Evolutionary conservation across 805 yeast species (phyloP).

Genomic region (Torulaspora franciscae): DNA sequence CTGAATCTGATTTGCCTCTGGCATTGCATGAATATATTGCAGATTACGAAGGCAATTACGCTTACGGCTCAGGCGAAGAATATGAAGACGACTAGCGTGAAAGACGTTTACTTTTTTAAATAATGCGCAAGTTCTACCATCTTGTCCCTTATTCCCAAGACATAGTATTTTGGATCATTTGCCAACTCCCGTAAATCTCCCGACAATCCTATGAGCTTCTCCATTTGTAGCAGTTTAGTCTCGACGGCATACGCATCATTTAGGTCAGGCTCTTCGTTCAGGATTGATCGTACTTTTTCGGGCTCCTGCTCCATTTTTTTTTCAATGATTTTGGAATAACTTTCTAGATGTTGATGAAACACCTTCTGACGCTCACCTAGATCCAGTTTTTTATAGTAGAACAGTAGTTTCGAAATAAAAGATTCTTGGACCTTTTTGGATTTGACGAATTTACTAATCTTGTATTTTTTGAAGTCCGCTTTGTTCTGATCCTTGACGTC

Average conservation of each 20-base stretch:
- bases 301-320: constrained; percentile 2
- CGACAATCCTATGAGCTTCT: constrained; percentile 19
- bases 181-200: constrained; percentile 4
- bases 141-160: constrained; percentile 29
- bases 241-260: constrained; percentile 22
- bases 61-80: constrained; percentile 12
- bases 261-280: constrained; percentile 1
- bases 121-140: constrained; percentile 12
- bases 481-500: constrained; percentile 28
- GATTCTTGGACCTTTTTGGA: constrained; percentile 24
- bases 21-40: constrained; percentile 15
- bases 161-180: constrained; percentile 23
- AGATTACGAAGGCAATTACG: constrained; percentile 19
- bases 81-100: constrained; percentile 6
- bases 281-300: constrained; percentile 5
- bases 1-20: constrained; percentile 15
- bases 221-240: constrained; percentile 23
- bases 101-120: constrained; percentile 4
- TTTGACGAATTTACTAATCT: constrained; percentile 21
- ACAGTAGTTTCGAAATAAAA: constrained; percentile 26
- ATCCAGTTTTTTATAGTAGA: constrained; percentile 27
- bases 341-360: constrained; percentile 15
- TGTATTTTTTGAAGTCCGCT: constrained; percentile 22
- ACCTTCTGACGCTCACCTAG: constrained; percentile 15
- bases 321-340: constrained; percentile 5